Percentiles rank a stretch among this genome's conserved stretches.
These are phyloP conservation scores for Colletotrichum aenigma DNA, from an alignment of 2,329 filamentous ascomycete species.

Conservation along the genomic window DNA sequence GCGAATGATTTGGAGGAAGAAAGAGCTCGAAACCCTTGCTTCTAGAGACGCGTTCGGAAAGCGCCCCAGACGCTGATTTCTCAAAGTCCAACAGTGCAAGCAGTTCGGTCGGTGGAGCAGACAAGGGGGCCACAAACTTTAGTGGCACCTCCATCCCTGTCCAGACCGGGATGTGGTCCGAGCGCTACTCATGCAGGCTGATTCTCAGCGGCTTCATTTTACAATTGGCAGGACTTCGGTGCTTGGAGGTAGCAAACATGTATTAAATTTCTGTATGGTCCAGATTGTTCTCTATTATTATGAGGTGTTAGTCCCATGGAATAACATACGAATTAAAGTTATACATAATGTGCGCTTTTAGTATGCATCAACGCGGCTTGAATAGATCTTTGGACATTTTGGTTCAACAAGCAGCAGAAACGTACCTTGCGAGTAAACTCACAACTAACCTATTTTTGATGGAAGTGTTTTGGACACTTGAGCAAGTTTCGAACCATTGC, in stretches of 20 bases:
- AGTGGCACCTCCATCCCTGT: background rate
- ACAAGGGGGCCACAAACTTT: background rate
- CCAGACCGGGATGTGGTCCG: background rate
- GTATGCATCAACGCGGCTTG: rapidly evolving
- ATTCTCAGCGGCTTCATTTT: background rate
- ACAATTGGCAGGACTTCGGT: background rate
- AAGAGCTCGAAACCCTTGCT: background rate
- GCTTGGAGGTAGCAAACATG: background rate
- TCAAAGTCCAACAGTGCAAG: background rate
- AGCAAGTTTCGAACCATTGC: background rate
- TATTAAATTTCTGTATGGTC: rapidly evolving
- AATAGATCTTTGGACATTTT: background rate
- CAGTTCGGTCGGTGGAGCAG: background rate
- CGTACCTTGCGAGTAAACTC: background rate
- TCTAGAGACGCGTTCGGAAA: slow-evolving; percentile 2
- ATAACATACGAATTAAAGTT: too few species aligned
- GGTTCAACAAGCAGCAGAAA: background rate
- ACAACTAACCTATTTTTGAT: background rate
- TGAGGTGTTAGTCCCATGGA: too few species aligned
- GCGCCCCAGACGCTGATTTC: background rate
- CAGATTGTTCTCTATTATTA: background rate
- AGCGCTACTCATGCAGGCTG: background rate
- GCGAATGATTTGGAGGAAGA: background rate
- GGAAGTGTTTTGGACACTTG: background rate
- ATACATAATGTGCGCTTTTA: background rate